These are phyloP conservation scores for Blastobotrys americana DNA, from an alignment of 805 yeast species.

Conservation along the genomic window DNA sequence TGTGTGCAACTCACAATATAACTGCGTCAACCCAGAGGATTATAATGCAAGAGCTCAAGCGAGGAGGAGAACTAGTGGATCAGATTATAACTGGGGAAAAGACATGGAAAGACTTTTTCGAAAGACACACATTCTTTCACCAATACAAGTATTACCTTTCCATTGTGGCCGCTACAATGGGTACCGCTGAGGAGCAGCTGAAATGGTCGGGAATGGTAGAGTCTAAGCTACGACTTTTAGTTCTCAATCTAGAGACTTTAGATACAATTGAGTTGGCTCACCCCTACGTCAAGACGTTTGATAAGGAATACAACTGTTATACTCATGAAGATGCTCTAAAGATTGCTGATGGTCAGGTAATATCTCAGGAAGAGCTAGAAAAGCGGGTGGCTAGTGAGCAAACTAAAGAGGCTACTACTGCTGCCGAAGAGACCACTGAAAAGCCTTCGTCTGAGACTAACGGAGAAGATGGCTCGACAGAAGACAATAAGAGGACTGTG, in stretches of 20 bases:
- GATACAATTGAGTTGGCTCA: slow-evolving; percentile 78
- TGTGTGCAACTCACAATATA: slow-evolving; percentile 98
- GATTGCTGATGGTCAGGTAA: slow-evolving; percentile 56
- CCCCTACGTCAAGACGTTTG: slow-evolving; percentile 78
- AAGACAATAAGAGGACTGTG: slow-evolving; percentile 30
- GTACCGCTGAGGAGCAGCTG: slow-evolving; percentile 70
- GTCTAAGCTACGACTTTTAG: slow-evolving; percentile 72
- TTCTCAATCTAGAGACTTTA: slow-evolving; percentile 71
- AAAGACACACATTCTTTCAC: slow-evolving; percentile 73
- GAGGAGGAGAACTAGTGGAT: slow-evolving; percentile 67
- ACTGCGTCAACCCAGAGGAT: slow-evolving; percentile 80
- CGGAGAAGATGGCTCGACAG: slow-evolving; percentile 25
- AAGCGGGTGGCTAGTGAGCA: slow-evolving; percentile 49
- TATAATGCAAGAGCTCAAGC: slow-evolving; percentile 66
- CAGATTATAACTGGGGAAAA: slow-evolving; percentile 58
- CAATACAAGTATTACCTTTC: slow-evolving; percentile 82
- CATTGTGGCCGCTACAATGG: slow-evolving; percentile 68
- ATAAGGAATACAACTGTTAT: slow-evolving; percentile 42
- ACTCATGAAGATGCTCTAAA: slow-evolving; percentile 49
- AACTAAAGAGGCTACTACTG: slow-evolving; percentile 37
- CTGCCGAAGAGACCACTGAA: slow-evolving; percentile 7
- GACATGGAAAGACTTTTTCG: slow-evolving; percentile 69
- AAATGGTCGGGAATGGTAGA: slow-evolving; percentile 94
- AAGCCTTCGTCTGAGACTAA: slow-evolving; percentile 17
- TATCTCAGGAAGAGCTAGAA: slow-evolving; percentile 24